Percentiles rank a stretch among this genome's conserved stretches.
Evolutionary conservation across 1,284 basidiomycete genomes (phyloP).

Genomic region (Trichosporon ovoides): DNA sequence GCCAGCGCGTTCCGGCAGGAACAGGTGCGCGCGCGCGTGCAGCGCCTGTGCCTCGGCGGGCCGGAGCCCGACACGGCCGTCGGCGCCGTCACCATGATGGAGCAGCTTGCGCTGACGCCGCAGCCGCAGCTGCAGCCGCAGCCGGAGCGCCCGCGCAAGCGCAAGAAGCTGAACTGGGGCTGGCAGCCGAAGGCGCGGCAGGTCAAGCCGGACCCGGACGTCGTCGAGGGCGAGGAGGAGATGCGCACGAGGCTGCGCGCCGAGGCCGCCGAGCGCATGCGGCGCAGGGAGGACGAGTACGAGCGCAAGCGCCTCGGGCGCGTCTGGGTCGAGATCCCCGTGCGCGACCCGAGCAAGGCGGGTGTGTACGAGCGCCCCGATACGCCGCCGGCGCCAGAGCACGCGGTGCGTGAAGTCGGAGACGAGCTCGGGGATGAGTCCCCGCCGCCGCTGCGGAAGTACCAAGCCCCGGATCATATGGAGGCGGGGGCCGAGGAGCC

Average conservation of each 20-base stretch:
- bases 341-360: not conserved
- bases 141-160: slow-evolving; percentile 4
- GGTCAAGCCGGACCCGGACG: not conserved
- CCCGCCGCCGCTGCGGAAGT: too few species aligned
- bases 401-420: too few species aligned
- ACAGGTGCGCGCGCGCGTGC: not conserved
- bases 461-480: too few species aligned
- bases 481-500: too few species aligned
- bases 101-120: not conserved
- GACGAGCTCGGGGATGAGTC: too few species aligned
- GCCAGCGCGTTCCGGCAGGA: not conserved
- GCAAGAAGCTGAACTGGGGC: slow-evolving; percentile 18
- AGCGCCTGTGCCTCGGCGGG: slow-evolving; percentile 2
- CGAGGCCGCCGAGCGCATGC: not conserved
- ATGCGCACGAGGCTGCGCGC: not conserved
- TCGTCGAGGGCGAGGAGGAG: not conserved
- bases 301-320: not conserved
- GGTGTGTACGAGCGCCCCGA: not conserved
- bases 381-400: not conserved
- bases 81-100: not conserved
- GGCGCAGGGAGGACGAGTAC: not conserved
- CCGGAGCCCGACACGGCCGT: not conserved
- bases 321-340: slow-evolving; percentile 5
- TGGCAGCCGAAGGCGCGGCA: not conserved
- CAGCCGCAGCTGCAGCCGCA: not conserved